Evolutionary conservation across 805 yeast genomes (phyloP).

Genomic region (Barnettozyma pratensis): DNA sequence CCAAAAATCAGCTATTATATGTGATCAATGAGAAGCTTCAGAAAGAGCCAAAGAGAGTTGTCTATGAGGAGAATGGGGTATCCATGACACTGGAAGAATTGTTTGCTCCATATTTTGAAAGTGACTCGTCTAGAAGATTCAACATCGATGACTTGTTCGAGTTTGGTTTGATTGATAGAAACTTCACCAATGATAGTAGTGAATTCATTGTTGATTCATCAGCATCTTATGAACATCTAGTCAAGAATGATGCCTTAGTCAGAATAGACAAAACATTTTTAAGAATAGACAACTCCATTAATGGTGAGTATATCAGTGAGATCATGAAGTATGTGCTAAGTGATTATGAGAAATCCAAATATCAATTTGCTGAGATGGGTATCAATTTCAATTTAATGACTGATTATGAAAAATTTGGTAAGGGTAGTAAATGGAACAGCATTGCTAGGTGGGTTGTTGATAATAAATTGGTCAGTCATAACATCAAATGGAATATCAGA

Average conservation of each 20-base stretch:
- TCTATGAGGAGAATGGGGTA: constrained; percentile 25
- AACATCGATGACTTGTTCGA: constrained; percentile 27
- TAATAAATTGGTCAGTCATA: constrained; percentile 34
- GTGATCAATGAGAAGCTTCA: constrained; percentile 33
- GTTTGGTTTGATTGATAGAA: constrained; percentile 24
- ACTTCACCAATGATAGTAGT: constrained; percentile 21
- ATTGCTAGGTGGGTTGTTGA: constrained; percentile 32
- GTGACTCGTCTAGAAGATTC: constrained; percentile 23
- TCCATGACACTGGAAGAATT: constrained; percentile 20
- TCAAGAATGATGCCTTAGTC: constrained; percentile 23
- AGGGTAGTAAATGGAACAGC: constrained; percentile 24
- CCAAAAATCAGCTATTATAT: constrained; percentile 72
- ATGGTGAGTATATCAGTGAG: constrained; percentile 34
- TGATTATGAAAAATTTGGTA: constrained; percentile 9
- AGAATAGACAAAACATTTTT: constrained; percentile 30
- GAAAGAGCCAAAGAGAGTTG: constrained; percentile 31
- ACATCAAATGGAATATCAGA: constrained; percentile 34
- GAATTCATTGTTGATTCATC: constrained; percentile 19
- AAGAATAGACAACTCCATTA: constrained; percentile 31
- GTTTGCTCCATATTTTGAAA: constrained; percentile 26
- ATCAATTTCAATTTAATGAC: constrained; percentile 27
- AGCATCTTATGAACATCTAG: constrained; percentile 17
- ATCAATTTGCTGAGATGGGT: constrained; percentile 34
- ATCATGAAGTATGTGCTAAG: constrained; percentile 29
- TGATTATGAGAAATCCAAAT: constrained; percentile 34